phyloP scores from a whole-genome alignment of 1,284 basidiomycete species.

The Cryptococcus amylolentus region DNA sequence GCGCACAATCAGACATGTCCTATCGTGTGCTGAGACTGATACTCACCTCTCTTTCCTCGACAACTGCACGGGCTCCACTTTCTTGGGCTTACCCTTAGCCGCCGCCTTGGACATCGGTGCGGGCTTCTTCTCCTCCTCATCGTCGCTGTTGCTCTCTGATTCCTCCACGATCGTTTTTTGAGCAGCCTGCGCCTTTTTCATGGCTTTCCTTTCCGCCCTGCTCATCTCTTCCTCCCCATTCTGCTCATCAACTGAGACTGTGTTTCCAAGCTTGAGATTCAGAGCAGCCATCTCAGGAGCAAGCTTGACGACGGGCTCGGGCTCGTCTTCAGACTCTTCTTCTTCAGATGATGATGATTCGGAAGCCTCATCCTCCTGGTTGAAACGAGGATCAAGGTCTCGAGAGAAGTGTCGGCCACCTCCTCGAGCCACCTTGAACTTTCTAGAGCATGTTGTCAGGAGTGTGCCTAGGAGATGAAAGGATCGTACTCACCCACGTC shows the following conservation, averaged over 20 bases:
- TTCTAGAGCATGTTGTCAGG: slow-evolving; percentile 39
- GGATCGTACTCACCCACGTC: slow-evolving; percentile 35
- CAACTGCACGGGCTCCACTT: slow-evolving; percentile 52
- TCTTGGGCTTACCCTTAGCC: slow-evolving; percentile 17
- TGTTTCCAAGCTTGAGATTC: slow-evolving; percentile 48
- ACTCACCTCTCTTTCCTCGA: slow-evolving; percentile 66
- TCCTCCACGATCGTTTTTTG: slow-evolving; percentile 33
- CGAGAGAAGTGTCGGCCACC: slow-evolving; percentile 78
- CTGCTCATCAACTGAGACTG: slow-evolving; percentile 36
- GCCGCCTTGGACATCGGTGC: slow-evolving; percentile 10
- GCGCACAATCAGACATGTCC: background rate
- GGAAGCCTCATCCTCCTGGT: slow-evolving; percentile 19
- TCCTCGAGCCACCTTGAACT: slow-evolving; percentile 80
- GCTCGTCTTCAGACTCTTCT: slow-evolving; percentile 25
- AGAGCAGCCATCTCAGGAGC: slow-evolving; percentile 46
- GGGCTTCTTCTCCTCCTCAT: slow-evolving; percentile 50
- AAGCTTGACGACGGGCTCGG: slow-evolving; percentile 24
- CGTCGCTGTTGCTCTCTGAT: slow-evolving; percentile 54
- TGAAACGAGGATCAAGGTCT: slow-evolving; percentile 39
- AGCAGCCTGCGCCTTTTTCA: slow-evolving; percentile 63
- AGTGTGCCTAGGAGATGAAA: background rate
- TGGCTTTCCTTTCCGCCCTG: slow-evolving; percentile 63
- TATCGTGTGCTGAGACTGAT: background rate
- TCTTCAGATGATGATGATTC: slow-evolving; percentile 34
- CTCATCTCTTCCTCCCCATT: slow-evolving; percentile 55